Base-by-base conservation (phyloP, 805 yeast genomes). In the Metschnikowia gelsemii region DNA sequence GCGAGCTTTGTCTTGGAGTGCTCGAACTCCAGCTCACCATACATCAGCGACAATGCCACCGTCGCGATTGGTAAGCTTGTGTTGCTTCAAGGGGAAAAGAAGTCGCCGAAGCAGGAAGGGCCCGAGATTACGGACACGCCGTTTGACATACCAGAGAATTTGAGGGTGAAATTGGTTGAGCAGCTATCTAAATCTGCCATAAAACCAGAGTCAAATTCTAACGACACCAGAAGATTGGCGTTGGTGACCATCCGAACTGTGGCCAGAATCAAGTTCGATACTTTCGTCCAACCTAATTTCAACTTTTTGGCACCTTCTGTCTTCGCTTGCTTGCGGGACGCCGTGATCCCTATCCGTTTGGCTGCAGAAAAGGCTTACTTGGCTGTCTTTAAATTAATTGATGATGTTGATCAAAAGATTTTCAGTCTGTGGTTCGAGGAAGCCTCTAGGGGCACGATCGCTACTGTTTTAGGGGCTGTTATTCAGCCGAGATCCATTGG, bases 311-410 rank as follows among this genome's bases (percentile, higher is more conserved):
- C 76, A 3, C 87, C 93, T 11, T 71, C 87, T 9, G 81, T 89
- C 2, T 91, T 91, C 60, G 68, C 83, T 0, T 82, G 93, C 59
- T 83, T 91, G 29, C 75, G 99, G 50, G 96, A 90, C 56, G 74
- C 82, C n/a, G 72, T 87, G 35, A 87, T 91, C 56, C 97, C 99
- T 4, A 82, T 91, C 52, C 90, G 89, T 56, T 72, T 91, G 47
- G 96, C 97, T 1, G 96, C 96, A 6, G 99, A 91, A 61, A 87
- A 87, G 67, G 89, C 95, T 0, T 89, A 76, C 61, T 60, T 90
- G 50, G 79, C 87, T 2, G 58, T 88, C 13, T 84, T 89, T 63
- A 71, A 76, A 35, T 68, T 91, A 52, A 82, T 86, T 23, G 87
- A 83, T 20, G 96, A 85, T 48, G 76, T 66, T 8, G 67, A 71